phyloP scores from a whole-genome alignment of 176 grass and related monocot species.

The Oryza longistaminata region DNA sequence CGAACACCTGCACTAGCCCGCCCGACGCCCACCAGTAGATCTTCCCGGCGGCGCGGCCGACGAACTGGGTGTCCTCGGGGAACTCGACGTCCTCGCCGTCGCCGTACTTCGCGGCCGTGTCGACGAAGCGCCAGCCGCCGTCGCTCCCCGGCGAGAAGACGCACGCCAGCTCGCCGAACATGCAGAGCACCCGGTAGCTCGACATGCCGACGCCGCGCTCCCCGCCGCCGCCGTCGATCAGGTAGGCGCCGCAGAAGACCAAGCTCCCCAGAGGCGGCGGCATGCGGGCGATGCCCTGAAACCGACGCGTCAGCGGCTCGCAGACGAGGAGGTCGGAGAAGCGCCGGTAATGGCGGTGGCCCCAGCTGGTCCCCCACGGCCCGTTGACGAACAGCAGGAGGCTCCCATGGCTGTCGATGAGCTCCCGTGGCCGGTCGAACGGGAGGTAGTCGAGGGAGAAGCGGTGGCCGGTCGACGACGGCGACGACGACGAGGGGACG shows the following conservation, averaged over 20 bases:
- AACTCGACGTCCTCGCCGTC: not conserved
- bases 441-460: slow-evolving; percentile 25
- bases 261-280: not conserved
- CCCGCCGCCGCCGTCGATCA: not conserved
- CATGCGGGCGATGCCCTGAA: not conserved
- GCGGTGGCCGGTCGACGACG: too few species aligned
- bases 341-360: not conserved
- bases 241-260: not conserved
- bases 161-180: not conserved
- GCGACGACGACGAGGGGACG: not conserved
- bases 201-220: not conserved
- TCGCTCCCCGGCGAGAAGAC: not conserved
- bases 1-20: not conserved
- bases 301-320: not conserved
- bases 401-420: slow-evolving; percentile 3
- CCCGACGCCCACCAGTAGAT: not conserved
- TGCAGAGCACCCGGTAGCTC: slow-evolving; percentile 2
- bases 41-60: slow-evolving; percentile 8
- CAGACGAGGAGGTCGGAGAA: not conserved
- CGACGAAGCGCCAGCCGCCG: not conserved
- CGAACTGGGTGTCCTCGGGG: not conserved
- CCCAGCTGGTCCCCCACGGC: not conserved
- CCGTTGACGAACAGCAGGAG: not conserved
- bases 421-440: not conserved
- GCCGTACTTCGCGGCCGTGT: not conserved